phyloP scores from a whole-genome alignment of 2,329 filamentous ascomycete species.

The Sporothrix dimorphospora region DNA sequence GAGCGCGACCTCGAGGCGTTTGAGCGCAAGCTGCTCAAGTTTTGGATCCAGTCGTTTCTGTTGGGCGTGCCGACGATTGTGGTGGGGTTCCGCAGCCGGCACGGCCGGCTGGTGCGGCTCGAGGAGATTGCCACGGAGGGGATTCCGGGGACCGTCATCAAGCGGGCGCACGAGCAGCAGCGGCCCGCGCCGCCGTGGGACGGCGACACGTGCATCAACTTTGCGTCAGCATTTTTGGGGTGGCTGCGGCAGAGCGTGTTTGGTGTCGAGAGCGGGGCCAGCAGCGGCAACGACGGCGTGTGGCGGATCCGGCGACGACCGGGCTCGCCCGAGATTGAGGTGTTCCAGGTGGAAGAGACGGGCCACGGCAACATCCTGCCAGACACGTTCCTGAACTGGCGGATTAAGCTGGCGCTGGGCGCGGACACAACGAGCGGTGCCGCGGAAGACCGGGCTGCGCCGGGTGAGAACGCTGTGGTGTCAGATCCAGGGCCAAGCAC shows the following conservation, averaged over 20 bases:
- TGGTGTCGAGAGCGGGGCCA: slow-evolving; percentile 34
- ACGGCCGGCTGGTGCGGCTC: slow-evolving; percentile 71
- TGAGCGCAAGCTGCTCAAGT: slow-evolving; percentile 89
- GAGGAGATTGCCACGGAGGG: slow-evolving; percentile 79
- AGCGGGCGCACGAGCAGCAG: slow-evolving; percentile 11
- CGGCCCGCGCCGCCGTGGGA: slow-evolving; percentile 64
- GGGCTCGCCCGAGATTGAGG: slow-evolving; percentile 67
- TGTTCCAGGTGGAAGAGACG: slow-evolving; percentile 72
- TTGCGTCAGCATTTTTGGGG: slow-evolving; percentile 74
- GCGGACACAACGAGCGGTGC: slow-evolving; percentile 26
- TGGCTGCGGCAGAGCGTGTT: slow-evolving; percentile 65
- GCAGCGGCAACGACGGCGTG: slow-evolving; percentile 57
- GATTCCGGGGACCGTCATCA: slow-evolving; percentile 68
- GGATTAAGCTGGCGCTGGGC: slow-evolving; percentile 56
- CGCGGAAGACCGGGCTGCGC: neutral
- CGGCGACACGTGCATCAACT: slow-evolving; percentile 91
- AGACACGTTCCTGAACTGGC: slow-evolving; percentile 76
- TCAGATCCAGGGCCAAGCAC: neutral
- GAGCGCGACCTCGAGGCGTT: slow-evolving; percentile 73
- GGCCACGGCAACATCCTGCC: slow-evolving; percentile 78
- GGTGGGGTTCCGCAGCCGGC: slow-evolving; percentile 77
- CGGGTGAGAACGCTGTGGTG: too few relatives aligned
- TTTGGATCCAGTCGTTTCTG: slow-evolving; percentile 95
- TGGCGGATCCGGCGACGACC: slow-evolving; percentile 76
- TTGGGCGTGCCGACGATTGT: slow-evolving; percentile 91